Evolutionary conservation across 1,284 basidiomycete genomes (phyloP).

Genomic region (Hypsizygus ulmarius): DNA sequence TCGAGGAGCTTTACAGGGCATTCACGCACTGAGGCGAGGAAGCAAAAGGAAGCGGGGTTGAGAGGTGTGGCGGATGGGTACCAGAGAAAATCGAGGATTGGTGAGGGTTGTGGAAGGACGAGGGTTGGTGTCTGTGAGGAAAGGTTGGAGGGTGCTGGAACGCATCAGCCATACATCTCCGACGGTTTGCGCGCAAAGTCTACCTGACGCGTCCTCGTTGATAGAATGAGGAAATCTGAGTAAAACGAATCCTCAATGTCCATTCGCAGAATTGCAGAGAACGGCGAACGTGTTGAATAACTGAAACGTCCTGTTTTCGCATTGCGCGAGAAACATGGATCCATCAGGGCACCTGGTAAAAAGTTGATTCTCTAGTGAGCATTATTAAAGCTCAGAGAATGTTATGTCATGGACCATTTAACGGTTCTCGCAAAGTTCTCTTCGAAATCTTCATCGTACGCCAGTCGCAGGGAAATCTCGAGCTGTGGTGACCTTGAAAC

Average conservation of each 20-base stretch:
- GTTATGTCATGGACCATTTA: slow-evolving; percentile 42
- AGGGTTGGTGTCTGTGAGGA: slow-evolving; percentile 12
- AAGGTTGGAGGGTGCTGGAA: not conserved
- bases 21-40: slow-evolving; percentile 77
- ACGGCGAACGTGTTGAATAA: slow-evolving; percentile 40
- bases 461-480: slow-evolving; percentile 7
- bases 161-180: not conserved
- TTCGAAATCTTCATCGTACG: slow-evolving; percentile 23
- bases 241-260: too few species aligned
- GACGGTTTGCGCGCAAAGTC: not conserved
- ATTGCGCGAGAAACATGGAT: slow-evolving; percentile 53
- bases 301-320: slow-evolving; percentile 58
- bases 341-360: slow-evolving; percentile 63
- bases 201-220: not conserved
- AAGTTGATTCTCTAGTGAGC: not conserved
- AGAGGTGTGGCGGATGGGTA: slow-evolving; percentile 68
- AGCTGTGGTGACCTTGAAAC: slow-evolving; percentile 18
- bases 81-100: slow-evolving; percentile 78
- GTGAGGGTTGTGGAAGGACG: slow-evolving; percentile 53
- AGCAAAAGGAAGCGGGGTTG: slow-evolving; percentile 71
- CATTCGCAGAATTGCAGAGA: not conserved
- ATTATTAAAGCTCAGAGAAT: not conserved
- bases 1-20: slow-evolving; percentile 81
- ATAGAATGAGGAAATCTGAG: not conserved
- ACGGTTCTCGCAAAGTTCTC: slow-evolving; percentile 47